Base-by-base conservation (phyloP, 2,329 filamentous ascomycete genomes). In the Cytospora schulzeri region DNA sequence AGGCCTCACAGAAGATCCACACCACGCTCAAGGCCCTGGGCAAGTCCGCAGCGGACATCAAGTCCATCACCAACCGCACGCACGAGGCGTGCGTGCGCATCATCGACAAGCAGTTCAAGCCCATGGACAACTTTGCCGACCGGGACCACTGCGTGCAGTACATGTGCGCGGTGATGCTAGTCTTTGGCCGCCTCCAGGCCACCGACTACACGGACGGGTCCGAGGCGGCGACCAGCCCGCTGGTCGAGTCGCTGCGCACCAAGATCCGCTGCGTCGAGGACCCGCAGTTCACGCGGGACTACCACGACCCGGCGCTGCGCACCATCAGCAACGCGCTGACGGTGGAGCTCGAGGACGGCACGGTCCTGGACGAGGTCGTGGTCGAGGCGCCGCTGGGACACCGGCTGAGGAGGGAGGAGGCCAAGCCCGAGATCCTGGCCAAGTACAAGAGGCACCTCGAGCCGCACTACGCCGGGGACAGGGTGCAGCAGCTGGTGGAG, bases 101-200 rank as follows among this genome's bases (percentile, higher is more conserved):
- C 81, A 99, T 99, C 74, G 95, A 99, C 87, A 99, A 99, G 86
- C 95, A 99, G 82, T 96, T 97, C 86, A 98, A 97, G 87, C 89
- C 93, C 72, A 96, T 99, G 92, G 93, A 97, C 84, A 99, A 99
- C 88, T 99, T 98, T 75, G 95, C 95, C 75, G 95, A 99, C 81
- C 93, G 95, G 75, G 95, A 99, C 80, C 95, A 99, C 86, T 99
- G 95, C 82, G 94, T 99, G 71, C 95, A 98, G 83, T 99, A 99
- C 87, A 99, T 99, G 95, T 91, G 92, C 75, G 84, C 93, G 69
- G 93, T 92, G 73, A 98, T 98, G 93, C 90, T 99, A 71, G 90
- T 91, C 70, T 98, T 94, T 79, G 92, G 95, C 78, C 93, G 95
- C 70, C 90, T 99, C 68, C 91, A 93, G 72, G 94, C 95, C 58